Base-by-base conservation (phyloP, 495 filamentous ascomycete genomes). In the Pyrenula massariospora region DNA sequence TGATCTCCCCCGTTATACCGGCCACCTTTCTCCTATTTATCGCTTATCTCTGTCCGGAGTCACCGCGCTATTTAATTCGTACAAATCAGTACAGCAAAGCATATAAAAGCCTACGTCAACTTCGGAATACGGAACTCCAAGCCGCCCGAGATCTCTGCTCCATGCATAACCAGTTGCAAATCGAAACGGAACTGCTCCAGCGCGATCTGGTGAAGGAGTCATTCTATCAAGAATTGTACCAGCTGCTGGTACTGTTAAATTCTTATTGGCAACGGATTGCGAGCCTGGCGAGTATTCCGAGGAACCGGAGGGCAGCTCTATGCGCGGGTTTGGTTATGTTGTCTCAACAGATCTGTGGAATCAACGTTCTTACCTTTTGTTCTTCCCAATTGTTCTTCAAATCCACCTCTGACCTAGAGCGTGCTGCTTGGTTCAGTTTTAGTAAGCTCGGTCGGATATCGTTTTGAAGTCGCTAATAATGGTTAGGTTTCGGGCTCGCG, bases 121-220 rank as follows among this genome's bases (percentile, higher is more conserved):
- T 90, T 3, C 81, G 85, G 2, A 76, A 79, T 62, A 76, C 79
- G 48, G 74, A 76, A 1, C 66, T 89, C 54, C 84, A 88, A 59
- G 86, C 84, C 1, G 86, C 85, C 2, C 71, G 84, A 2, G 87
- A 91, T 63, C 74, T 89, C 10, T 89, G 84, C 69, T 86, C 85
- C 64, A 86, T 87, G 58, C 78, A 88, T 64, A 73, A 77, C 3
- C 86, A 79, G 54, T 67, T 80, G 12, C 63, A 71, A 50, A 57
- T 65, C 10, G 72, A 73, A 57, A 62, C 64, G 25, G 58, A 57
- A 19, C 23, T 61, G 12, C 54, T 60, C 19, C 55, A 56, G 53
- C 53, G 47, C 1, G 19, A 24, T 0, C 22, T 22, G 3, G 55
- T 12, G 15, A 53, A 36, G 12, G 51, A 62, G 23, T 57, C 60